These are phyloP conservation scores for Aspergillus japonicus DNA, from an alignment of 2,329 filamentous ascomycete genomes.

Conservation along the genomic window DNA sequence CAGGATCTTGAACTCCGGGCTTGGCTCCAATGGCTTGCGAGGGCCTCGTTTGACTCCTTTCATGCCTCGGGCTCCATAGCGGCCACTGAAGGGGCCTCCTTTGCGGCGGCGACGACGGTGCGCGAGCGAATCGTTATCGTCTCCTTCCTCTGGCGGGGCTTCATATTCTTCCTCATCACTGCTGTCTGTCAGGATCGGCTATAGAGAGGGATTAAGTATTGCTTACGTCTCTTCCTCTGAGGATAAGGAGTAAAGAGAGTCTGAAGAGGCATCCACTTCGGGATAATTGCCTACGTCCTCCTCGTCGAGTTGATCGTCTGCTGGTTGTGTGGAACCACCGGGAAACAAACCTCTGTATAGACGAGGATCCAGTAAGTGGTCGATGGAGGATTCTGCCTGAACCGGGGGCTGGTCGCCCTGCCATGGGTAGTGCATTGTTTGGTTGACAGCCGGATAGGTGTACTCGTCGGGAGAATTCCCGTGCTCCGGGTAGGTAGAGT, in stretches of 20 bases:
- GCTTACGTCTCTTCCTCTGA: conserved; percentile 25
- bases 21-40: conserved; percentile 48
- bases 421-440: conserved; percentile 35
- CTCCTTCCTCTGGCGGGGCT: conserved; percentile 23
- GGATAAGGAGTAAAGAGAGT: conserved; percentile 25
- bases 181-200: conserved; percentile 11
- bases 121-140: conserved; percentile 26
- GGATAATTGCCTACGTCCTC: conserved; percentile 14
- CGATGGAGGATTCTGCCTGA: conserved; percentile 16
- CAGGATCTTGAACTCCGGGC: conserved; percentile 48
- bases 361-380: conserved; percentile 34
- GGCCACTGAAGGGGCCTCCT: conserved; percentile 36
- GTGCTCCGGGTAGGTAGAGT: conserved; percentile 11
- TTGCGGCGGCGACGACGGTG: conserved; percentile 32
- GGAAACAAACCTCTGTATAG: conserved; percentile 30
- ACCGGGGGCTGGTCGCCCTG: conserved; percentile 22
- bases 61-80: conserved; percentile 41
- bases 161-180: conserved; percentile 29
- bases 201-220: conserved; percentile 18
- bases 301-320: conserved; percentile 10
- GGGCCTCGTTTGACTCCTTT: conserved; percentile 49
- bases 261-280: conserved; percentile 20
- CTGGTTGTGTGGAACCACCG: conserved; percentile 12
- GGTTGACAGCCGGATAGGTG: conserved; percentile 36
- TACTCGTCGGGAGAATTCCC: conserved; percentile 21